A percentile compares a stretch with the other conserved stretches of the same genome.
phyloP scores from a whole-genome alignment of 2,329 filamentous ascomycete species.

The Pseudocercospora macadamiae region DNA sequence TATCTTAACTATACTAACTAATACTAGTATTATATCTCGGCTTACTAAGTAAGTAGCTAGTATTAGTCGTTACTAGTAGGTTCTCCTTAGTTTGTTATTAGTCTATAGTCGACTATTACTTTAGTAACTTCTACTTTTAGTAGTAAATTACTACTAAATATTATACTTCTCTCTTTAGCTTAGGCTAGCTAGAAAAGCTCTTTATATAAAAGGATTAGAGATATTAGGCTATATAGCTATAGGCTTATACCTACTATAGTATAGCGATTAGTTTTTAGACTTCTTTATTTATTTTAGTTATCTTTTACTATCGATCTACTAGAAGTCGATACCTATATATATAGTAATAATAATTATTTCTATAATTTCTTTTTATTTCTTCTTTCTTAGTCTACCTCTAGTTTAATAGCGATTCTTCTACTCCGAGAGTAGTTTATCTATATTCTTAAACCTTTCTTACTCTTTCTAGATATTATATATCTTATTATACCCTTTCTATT shows the following conservation, averaged over 20 bases:
- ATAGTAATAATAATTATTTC: background rate
- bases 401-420: background rate
- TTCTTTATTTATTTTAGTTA: background rate
- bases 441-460: background rate
- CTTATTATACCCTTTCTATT: constrained; percentile 6
- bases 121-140: background rate
- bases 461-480: constrained; percentile 5
- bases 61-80: too few relatives aligned
- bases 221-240: background rate
- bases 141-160: background rate
- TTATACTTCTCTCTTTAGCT: background rate
- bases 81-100: too few relatives aligned
- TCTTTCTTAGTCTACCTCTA: background rate
- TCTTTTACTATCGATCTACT: background rate
- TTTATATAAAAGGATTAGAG: too few relatives aligned
- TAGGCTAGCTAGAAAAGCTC: background rate
- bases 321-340: background rate
- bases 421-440: background rate
- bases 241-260: background rate
- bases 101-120: too few relatives aligned
- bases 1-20: too few relatives aligned
- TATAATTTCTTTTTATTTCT: background rate
- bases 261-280: background rate
- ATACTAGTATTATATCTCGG: too few relatives aligned
- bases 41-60: too few relatives aligned